These are phyloP conservation scores for Rhamnella rubrinervis DNA, from an alignment of 331 rosid genomes.

Conservation along the genomic window DNA sequence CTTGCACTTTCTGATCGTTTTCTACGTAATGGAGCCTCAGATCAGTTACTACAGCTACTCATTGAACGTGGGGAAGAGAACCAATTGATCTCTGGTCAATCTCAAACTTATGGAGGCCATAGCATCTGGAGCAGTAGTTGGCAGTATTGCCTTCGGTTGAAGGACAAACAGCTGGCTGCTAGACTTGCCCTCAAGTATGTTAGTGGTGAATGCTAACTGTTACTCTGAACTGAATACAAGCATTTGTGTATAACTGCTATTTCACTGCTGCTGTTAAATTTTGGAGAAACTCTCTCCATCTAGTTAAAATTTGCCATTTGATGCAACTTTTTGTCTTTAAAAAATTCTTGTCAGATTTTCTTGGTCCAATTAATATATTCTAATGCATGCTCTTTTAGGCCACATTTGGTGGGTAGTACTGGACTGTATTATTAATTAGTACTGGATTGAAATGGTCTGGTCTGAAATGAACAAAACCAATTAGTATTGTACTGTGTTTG, in stretches of 20 bases:
- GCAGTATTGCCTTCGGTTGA: slow-evolving; percentile 98
- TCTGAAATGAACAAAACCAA: no score
- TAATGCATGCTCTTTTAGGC: not conserved
- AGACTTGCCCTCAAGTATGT: slow-evolving; percentile 85
- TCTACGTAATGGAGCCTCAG: slow-evolving; percentile 94
- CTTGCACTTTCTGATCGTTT: slow-evolving; percentile 97
- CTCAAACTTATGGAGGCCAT: slow-evolving; percentile 59
- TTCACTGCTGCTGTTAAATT: slow-evolving; percentile 7
- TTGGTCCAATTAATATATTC: not conserved
- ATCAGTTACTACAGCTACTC: slow-evolving; percentile 76
- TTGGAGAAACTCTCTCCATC: not conserved
- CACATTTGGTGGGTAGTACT: no score
- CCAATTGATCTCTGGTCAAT: slow-evolving; percentile 50
- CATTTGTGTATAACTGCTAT: slow-evolving; percentile 2
- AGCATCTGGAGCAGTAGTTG: slow-evolving; percentile 80
- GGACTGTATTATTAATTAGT: no score
- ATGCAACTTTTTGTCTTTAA: not conserved
- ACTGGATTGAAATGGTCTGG: no score
- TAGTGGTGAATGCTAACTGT: slow-evolving; percentile 12
- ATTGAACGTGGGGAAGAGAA: slow-evolving; percentile 75
- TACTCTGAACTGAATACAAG: slow-evolving; percentile 2
- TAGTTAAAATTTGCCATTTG: not conserved
- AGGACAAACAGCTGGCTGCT: slow-evolving; percentile 88
- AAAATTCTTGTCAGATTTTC: not conserved
- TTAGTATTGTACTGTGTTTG: no score